These are phyloP conservation scores for Cardamine chenopodiifolia DNA, from an alignment of 345 rosid genomes.

Conservation along the genomic window DNA sequence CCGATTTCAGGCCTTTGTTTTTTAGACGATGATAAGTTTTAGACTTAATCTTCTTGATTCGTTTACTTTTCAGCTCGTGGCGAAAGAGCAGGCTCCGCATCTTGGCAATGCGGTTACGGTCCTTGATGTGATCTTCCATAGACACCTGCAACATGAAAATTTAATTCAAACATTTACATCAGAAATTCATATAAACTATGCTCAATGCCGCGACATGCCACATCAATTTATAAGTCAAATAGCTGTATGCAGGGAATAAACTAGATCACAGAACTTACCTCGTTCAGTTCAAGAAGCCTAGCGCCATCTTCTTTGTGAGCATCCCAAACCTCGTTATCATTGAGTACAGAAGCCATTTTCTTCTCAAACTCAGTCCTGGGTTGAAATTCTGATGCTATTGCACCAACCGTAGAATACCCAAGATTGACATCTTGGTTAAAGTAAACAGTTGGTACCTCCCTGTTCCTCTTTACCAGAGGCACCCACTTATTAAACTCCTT, in stretches of 20 bases:
- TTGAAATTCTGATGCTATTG: conserved; percentile 89
- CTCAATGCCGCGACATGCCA: not conserved
- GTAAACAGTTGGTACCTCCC: conserved; percentile 79
- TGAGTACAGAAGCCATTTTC: conserved; percentile 75
- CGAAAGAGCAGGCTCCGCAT: conserved; percentile 89
- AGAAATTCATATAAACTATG: not conserved
- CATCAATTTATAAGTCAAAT: not conserved
- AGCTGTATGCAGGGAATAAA: conserved; percentile 8
- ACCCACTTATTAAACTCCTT: conserved; percentile 77
- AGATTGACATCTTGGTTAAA: conserved; percentile 71
- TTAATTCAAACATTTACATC: conserved; percentile 12
- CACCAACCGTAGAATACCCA: conserved; percentile 87
- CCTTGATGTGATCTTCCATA: conserved; percentile 65
- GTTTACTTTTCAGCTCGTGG: conserved; percentile 83
- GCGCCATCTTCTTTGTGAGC: conserved; percentile 88
- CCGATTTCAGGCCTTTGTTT: conserved; percentile 65
- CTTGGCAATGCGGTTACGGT: conserved; percentile 68
- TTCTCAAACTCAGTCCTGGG: conserved; percentile 94
- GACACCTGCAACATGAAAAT: conserved; percentile 60
- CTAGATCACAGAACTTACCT: conserved; percentile 50
- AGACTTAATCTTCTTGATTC: conserved; percentile 86
- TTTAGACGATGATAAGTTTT: conserved; percentile 76
- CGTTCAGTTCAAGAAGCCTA: conserved; percentile 80
- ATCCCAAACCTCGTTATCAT: conserved; percentile 61
- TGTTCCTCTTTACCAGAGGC: conserved; percentile 74